Conservation (phyloP, 805 yeast genomes). For the Candida tammaniensis region DNA sequence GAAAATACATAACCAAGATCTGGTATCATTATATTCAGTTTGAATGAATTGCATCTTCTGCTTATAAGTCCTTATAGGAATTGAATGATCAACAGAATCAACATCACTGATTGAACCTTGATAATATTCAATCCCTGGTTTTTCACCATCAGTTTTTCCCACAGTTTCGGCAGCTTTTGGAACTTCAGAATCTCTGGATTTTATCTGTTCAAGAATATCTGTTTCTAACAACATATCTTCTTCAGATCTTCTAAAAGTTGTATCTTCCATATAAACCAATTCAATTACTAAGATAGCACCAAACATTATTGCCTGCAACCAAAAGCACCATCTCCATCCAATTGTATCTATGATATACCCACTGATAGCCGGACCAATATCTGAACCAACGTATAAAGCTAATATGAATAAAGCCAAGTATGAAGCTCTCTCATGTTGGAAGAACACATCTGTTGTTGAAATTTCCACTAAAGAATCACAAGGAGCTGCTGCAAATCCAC, state of each 20-base stretch:
- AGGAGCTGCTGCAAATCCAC: constrained; percentile 38
- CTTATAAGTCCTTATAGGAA: constrained; percentile 29
- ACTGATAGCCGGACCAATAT: constrained; percentile 43
- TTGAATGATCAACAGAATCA: constrained; percentile 15
- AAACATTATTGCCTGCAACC: constrained; percentile 26
- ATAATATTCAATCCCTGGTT: no score
- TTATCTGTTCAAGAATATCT: constrained; percentile 28
- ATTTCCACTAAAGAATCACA: constrained; percentile 47
- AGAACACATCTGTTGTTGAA: constrained; percentile 43
- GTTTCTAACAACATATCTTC: constrained; percentile 23
- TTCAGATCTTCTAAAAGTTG: constrained; percentile 37
- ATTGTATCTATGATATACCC: constrained; percentile 39
- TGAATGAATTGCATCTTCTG: constrained; percentile 36
- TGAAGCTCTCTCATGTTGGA: constrained; percentile 41
- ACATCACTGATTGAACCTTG: constrained; percentile 21
- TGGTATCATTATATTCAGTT: constrained; percentile 35
- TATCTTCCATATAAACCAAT: constrained; percentile 40
- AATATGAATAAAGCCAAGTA: constrained; percentile 30
- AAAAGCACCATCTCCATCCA: constrained; percentile 43
- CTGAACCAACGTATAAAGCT: constrained; percentile 43
- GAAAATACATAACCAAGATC: constrained; percentile 38
- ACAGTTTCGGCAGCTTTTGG: constrained; percentile 9
- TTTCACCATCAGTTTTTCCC: no score
- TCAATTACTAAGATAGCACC: constrained; percentile 31
- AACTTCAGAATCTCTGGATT: constrained; percentile 8